phyloP scores from a whole-genome alignment of 2,329 filamentous ascomycete species.

The Trichoderma pleuroti region DNA sequence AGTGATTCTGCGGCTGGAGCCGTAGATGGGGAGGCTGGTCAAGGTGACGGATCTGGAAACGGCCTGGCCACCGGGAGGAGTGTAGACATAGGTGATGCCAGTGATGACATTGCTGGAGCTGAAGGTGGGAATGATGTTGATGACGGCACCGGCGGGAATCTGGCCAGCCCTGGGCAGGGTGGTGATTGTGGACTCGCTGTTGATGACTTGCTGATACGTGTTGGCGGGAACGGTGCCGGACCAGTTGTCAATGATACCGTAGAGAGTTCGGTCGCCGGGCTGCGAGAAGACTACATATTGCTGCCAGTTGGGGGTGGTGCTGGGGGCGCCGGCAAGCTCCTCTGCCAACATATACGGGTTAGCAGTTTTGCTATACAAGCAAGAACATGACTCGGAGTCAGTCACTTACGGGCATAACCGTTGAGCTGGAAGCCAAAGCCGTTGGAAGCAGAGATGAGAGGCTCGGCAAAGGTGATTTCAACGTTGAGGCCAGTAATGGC shows the following conservation, averaged over 20 bases:
- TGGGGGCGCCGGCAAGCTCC: background rate
- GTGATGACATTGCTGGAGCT: background rate
- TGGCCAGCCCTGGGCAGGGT: background rate
- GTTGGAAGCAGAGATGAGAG: background rate
- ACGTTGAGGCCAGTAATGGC: conserved; percentile 3
- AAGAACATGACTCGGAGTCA: background rate
- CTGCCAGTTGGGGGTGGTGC: conserved; percentile 4
- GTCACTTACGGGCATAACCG: background rate
- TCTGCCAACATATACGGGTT: background rate
- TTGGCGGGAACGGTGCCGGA: background rate
- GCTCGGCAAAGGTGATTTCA: conserved; percentile 4
- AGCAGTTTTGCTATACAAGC: background rate
- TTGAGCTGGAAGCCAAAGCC: background rate
- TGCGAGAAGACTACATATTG: conserved; percentile 4
- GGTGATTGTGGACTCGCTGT: background rate
- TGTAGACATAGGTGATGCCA: background rate
- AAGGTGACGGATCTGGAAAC: background rate
- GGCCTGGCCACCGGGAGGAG: background rate
- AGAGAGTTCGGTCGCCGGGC: background rate
- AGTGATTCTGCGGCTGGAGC: background rate
- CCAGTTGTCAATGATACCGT: conserved; percentile 7
- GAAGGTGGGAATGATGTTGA: background rate
- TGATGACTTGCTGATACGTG: background rate
- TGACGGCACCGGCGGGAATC: background rate
- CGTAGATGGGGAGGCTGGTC: background rate